Conservation (phyloP, 2,329 filamentous ascomycete genomes). For the Pseudogymnoascus sp. region DNA sequence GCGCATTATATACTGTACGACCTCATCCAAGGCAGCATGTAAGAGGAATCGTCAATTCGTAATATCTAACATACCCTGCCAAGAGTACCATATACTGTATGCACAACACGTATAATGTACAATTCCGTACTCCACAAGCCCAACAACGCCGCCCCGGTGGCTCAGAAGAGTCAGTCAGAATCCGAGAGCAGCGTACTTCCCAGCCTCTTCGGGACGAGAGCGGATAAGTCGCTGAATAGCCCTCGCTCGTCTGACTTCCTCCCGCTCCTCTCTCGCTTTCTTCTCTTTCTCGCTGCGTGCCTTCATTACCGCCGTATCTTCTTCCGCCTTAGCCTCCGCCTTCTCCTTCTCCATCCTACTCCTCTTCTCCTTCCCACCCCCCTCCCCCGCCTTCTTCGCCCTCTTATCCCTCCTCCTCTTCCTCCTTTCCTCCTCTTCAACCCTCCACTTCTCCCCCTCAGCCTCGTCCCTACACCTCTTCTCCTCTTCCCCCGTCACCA, state of each 20-base stretch:
- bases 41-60: not conserved
- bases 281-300: not conserved
- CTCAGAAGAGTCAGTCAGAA: not conserved
- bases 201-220: not conserved
- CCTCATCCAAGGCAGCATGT: not conserved
- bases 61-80: not conserved
- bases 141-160: not conserved
- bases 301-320: not conserved
- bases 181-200: not conserved
- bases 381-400: constrained; percentile 23
- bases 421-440: constrained; percentile 11
- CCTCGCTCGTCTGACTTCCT: not conserved
- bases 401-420: constrained; percentile 14
- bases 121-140: not conserved
- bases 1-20: not conserved
- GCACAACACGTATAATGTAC: not conserved
- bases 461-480: constrained; percentile 33
- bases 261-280: not conserved
- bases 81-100: not conserved
- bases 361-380: constrained; percentile 15
- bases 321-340: constrained; percentile 6
- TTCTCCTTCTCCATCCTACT: constrained; percentile 11
- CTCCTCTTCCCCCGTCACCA: constrained; percentile 41
- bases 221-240: not conserved
- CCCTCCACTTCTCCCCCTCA: constrained; percentile 10